Conservation (phyloP, 306 rosid species). For the Rosa multiflora region DNA sequence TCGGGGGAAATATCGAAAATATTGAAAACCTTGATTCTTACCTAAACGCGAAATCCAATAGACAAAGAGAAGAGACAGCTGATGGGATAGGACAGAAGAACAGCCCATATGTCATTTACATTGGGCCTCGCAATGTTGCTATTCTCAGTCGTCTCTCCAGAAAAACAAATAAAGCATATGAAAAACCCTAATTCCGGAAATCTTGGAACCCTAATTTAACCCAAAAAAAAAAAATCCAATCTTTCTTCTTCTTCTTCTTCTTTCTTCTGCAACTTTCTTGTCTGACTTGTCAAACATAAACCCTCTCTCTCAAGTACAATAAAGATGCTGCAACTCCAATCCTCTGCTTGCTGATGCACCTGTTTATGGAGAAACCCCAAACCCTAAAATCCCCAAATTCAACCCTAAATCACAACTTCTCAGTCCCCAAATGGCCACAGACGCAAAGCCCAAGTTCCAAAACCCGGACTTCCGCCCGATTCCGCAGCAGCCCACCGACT, state of each 20-base stretch:
- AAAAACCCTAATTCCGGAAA: not conserved
- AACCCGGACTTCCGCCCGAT: conserved; percentile 60
- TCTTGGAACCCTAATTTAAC: not conserved
- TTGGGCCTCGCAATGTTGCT: not conserved
- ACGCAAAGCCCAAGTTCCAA: conserved; percentile 65
- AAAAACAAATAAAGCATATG: not conserved
- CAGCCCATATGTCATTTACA: not conserved
- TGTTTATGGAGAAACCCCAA: conserved; percentile 25
- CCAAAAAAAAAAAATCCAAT: not conserved
- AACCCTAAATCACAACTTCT: conserved; percentile 1
- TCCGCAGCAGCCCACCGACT: conserved; percentile 45
- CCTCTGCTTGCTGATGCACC: not conserved
- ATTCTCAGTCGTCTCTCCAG: not conserved
- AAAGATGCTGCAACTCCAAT: conserved; percentile 6
- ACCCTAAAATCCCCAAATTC: conserved; percentile 12
- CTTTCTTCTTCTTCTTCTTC: not conserved
- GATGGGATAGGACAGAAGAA: not conserved
- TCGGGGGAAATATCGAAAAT: too few species aligned
- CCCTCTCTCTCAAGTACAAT: not conserved
- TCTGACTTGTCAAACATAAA: not conserved
- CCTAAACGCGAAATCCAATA: too few species aligned
- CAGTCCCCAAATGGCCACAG: conserved; percentile 59
- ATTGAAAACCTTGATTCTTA: too few species aligned
- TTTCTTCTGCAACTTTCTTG: not conserved
- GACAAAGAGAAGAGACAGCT: too few species aligned